Conservation (phyloP, 139 green algal species). For the Picochlorum sp. region DNA sequence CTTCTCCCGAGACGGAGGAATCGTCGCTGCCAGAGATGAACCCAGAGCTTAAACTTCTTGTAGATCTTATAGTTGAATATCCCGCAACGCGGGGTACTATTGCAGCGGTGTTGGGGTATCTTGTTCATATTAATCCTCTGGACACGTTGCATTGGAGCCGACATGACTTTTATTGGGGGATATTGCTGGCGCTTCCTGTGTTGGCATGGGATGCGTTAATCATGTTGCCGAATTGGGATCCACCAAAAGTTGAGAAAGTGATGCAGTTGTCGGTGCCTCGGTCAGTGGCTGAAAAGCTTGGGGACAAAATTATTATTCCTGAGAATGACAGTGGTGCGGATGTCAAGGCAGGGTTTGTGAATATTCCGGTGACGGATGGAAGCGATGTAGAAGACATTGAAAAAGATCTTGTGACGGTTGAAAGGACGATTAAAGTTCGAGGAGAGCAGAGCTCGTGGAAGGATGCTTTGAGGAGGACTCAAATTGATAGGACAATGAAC, state of each 20-base stretch:
- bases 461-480: conserved; percentile 14
- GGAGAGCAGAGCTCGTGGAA: conserved; percentile 19
- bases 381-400: conserved; percentile 2
- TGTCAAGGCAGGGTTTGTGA: conserved; percentile 2
- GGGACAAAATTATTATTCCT: not conserved
- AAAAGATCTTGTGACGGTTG: conserved; percentile 14
- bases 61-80: conserved; percentile 4
- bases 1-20: too few species aligned
- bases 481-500: conserved; percentile 14
- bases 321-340: not conserved
- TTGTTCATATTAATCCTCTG: conserved; percentile 8
- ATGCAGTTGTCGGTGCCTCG: conserved; percentile 1
- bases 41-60: conserved; percentile 1
- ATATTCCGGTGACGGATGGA: not conserved
- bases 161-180: not conserved
- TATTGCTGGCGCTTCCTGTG: not conserved
- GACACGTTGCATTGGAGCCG: not conserved
- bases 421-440: conserved; percentile 15
- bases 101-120: not conserved
- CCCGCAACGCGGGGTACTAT: conserved; percentile 4
- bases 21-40: too few species aligned
- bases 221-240: conserved; percentile 5
- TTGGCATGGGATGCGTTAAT: not conserved
- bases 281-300: not conserved
- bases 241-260: not conserved